These are phyloP conservation scores for Suillus cothurnatus DNA, from an alignment of 768 basidiomycete species.

Conservation along the genomic window DNA sequence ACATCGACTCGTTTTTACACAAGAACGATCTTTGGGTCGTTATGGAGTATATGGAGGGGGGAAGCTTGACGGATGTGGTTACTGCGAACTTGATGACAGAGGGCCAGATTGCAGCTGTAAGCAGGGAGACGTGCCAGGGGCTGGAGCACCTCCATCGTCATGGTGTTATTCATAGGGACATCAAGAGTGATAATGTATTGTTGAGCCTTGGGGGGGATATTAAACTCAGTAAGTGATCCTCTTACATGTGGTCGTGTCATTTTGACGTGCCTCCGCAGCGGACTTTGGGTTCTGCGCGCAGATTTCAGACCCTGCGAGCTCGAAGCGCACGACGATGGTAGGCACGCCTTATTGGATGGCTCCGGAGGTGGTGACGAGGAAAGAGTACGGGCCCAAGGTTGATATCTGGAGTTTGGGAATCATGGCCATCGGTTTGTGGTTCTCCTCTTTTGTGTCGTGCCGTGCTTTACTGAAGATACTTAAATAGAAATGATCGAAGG, in stretches of 20 bases:
- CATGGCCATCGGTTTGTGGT: slow-evolving; percentile 86
- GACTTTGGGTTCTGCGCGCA: slow-evolving; percentile 99
- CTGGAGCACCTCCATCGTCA: slow-evolving; percentile 94
- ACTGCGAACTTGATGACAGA: slow-evolving; percentile 93
- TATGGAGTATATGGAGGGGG: slow-evolving; percentile 99
- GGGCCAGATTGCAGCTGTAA: slow-evolving; percentile 97
- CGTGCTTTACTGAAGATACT: slow-evolving; percentile 13
- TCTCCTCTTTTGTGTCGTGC: neutral
- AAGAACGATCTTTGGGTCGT: slow-evolving; percentile 99
- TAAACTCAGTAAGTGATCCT: slow-evolving; percentile 82
- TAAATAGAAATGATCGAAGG: slow-evolving; percentile 94
- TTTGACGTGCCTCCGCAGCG: slow-evolving; percentile 48
- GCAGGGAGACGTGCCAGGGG: slow-evolving; percentile 89
- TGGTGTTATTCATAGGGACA: slow-evolving; percentile 98
- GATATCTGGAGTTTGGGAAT: slow-evolving; percentile 97
- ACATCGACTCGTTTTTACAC: slow-evolving; percentile 97
- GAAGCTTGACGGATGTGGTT: slow-evolving; percentile 91
- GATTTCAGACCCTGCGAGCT: slow-evolving; percentile 84
- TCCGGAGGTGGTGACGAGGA: slow-evolving; percentile 95
- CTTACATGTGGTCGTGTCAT: neutral
- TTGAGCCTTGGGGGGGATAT: slow-evolving; percentile 93
- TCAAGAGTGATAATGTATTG: slow-evolving; percentile 98
- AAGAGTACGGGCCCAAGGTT: slow-evolving; percentile 98
- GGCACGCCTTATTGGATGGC: slow-evolving; percentile 99
- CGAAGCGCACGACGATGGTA: slow-evolving; percentile 97